Evolutionary conservation across 2,329 filamentous ascomycete species (phyloP), one percentile per base, ranked within the genome.

Genomic region (Fusarium annulatum): DNA sequence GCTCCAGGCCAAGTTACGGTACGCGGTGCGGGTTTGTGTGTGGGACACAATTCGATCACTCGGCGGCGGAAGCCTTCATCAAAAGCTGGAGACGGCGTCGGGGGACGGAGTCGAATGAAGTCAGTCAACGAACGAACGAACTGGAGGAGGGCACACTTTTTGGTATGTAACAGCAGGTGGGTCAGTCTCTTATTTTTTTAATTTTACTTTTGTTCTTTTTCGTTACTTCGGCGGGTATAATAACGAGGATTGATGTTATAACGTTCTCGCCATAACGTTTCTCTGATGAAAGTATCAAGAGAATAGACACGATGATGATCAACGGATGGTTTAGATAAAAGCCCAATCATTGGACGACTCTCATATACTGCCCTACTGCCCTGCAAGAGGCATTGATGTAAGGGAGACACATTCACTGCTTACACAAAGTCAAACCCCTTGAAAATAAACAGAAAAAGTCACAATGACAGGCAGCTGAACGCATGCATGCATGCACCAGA

Each of bases 21-120:
- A 34, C 34, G 39, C 59, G 62, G 60, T 39, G 61, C 63, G 59
- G 71, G 66, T 55, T 74, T 52, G 52, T 67, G 57, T 69, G 75
- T 76, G 74, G 74, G 74, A 77, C 75, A 56, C 62, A 63, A 62
- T 65, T 75, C 72, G 65, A 61, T 62, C 67, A 53, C 58, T 76
- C 72, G 58, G 72, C 59, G 61, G 72, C 61, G 72, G 72, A 58
- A 72, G 55, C 41, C 28, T 36, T 58, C 55, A 38, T 58, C 55
- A 51, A 36, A 49, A 58, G 64, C 43, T 72, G 72, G 69, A 73
- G 72, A 70, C 71, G 72, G 64, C 53, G 64, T 64, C 69, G 65
- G 72, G 65, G 72, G 60, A 75, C 64, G 72, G 72, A 69, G 72
- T 71, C 61, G 66, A 69, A 69, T 61, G 65, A 68, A 28, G 51